Conservation (phyloP, 495 filamentous ascomycete species). For the Neohortaea acidophila region DNA sequence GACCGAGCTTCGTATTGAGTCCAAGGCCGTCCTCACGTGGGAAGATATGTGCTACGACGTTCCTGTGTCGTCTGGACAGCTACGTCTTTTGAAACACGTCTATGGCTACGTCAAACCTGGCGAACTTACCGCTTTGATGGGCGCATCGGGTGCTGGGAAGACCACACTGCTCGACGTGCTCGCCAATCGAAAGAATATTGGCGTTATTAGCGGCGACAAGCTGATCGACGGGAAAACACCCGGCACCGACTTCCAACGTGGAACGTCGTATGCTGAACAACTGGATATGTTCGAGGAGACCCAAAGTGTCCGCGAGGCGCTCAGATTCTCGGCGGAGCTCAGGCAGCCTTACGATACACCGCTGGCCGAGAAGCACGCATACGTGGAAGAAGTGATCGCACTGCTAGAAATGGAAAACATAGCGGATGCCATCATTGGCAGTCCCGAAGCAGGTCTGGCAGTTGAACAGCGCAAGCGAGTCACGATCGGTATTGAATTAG, state of each 20-base stretch:
- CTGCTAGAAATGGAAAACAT: conserved; percentile 71
- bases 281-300: conserved; percentile 66
- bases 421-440: conserved; percentile 72
- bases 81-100: conserved; percentile 53
- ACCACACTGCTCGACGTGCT: conserved; percentile 71
- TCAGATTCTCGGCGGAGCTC: conserved; percentile 69
- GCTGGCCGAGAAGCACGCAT: conserved; percentile 58
- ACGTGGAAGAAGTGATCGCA: conserved; percentile 69
- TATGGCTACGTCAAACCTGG: conserved; percentile 70
- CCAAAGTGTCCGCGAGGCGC: conserved; percentile 67
- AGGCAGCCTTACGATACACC: conserved; percentile 60
- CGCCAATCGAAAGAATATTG: conserved; percentile 61
- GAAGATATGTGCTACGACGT: conserved; percentile 47
- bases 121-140: conserved; percentile 68
- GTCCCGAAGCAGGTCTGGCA: conserved; percentile 59
- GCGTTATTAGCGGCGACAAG: conserved; percentile 58
- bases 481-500: conserved; percentile 79
- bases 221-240: conserved; percentile 55
- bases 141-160: conserved; percentile 74
- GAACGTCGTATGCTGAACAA: conserved; percentile 71
- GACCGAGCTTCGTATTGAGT: conserved; percentile 48
- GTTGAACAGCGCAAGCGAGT: conserved; percentile 86
- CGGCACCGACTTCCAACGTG: conserved; percentile 58
- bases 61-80: conserved; percentile 50
- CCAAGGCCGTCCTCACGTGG: conserved; percentile 41